Evolutionary conservation across 176 grass and related monocot species (phyloP).

Genomic region (Eragrostis curvula): DNA sequence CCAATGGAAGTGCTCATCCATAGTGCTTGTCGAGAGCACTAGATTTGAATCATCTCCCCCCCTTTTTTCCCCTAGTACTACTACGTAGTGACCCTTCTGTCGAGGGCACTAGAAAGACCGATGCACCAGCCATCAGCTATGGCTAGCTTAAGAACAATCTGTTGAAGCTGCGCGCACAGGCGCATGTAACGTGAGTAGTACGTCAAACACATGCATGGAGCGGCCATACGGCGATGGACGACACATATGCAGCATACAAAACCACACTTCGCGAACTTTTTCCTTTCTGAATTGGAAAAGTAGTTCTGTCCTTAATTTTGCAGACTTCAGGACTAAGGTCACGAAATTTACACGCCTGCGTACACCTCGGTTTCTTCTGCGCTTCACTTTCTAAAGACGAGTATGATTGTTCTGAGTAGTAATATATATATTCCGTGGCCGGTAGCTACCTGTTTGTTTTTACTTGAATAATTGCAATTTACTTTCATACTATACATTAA

Average conservation of each 20-base stretch:
- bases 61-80: not conserved
- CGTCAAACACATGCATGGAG: not conserved
- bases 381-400: not conserved
- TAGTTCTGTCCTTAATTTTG: not conserved
- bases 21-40: conserved; percentile 2
- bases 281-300: not conserved
- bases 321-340: not conserved
- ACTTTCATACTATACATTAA: not conserved
- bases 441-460: not conserved
- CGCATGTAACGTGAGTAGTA: not conserved
- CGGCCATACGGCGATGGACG: not conserved
- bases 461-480: not conserved
- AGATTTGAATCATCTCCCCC: not conserved
- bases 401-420: not conserved
- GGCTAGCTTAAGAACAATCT: not conserved
- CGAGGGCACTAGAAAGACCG: not conserved
- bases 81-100: not conserved
- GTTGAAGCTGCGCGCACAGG: not conserved
- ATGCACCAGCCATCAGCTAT: not conserved
- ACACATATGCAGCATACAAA: not conserved
- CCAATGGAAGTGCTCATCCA: not conserved
- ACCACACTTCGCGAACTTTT: not conserved
- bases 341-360: not conserved
- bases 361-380: not conserved
- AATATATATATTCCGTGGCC: not conserved